Percentiles rank a stretch among this genome's conserved stretches.
These are phyloP conservation scores for Adiantum capillusveneris DNA, from an alignment of 75 land plant species.

Conservation along the genomic window DNA sequence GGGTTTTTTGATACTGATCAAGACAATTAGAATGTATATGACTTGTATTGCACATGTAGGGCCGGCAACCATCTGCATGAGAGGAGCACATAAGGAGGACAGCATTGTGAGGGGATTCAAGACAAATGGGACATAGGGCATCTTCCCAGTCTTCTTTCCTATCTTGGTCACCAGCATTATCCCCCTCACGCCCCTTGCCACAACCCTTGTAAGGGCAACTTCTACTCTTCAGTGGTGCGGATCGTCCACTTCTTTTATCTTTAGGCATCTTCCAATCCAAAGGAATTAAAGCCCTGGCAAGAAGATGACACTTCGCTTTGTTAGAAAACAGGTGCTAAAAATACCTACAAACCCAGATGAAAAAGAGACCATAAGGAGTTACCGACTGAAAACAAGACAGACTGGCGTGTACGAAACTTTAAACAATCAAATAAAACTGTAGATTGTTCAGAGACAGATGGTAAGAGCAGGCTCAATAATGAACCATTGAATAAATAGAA, in stretches of 20 bases:
- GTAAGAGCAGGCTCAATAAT: too few relatives aligned
- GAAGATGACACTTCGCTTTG: too few relatives aligned
- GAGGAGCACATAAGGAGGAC: conserved; percentile 71
- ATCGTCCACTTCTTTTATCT: conserved; percentile 1
- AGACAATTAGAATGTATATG: conserved; percentile 81
- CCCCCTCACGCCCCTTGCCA: neutral
- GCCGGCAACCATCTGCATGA: conserved; percentile 58
- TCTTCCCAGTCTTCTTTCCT: conserved; percentile 61
- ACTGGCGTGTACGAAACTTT: too few relatives aligned
- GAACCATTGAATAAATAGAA: too few relatives aligned
- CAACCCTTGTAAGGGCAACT: neutral
- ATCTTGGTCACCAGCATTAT: neutral
- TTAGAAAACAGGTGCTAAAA: too few relatives aligned
- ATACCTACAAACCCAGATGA: too few relatives aligned
- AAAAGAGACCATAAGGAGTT: too few relatives aligned
- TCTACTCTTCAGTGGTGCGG: neutral
- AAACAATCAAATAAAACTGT: too few relatives aligned
- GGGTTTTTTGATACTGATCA: conserved; percentile 54
- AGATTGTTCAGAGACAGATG: too few relatives aligned
- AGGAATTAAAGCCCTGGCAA: too few relatives aligned
- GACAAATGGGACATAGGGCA: conserved; percentile 67
- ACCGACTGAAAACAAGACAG: too few relatives aligned
- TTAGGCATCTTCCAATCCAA: too few relatives aligned
- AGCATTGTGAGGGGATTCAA: conserved; percentile 87
- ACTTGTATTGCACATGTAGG: conserved; percentile 80